phyloP scores from a whole-genome alignment of 1,284 basidiomycete species.

The Hymenochaete sp. region DNA sequence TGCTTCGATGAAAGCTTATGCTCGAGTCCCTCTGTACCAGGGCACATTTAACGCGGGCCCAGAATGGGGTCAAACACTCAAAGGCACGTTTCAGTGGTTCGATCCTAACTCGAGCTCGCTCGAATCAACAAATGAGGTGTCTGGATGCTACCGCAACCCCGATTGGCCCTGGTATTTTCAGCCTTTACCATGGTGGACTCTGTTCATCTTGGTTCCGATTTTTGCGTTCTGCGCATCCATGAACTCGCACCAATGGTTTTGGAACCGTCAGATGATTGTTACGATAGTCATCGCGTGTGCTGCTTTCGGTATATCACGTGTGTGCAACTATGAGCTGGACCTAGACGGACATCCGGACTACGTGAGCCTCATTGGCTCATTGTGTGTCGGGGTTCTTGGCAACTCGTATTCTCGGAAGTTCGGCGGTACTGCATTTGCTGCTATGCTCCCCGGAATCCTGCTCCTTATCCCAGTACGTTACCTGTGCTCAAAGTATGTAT shows the following conservation, averaged over 20 bases:
- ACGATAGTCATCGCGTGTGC: constrained; percentile 31
- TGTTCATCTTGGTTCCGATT: constrained; percentile 33
- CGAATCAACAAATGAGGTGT: constrained; percentile 36
- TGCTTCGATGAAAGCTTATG: too few relatives aligned
- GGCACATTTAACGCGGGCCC: too few relatives aligned
- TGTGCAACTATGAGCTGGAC: constrained; percentile 29
- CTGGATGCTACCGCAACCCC: constrained; percentile 31
- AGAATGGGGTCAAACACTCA: too few relatives aligned
- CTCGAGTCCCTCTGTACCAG: too few relatives aligned
- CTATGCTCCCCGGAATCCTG: constrained; percentile 82
- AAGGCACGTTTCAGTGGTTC: too few relatives aligned
- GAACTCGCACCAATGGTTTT: constrained; percentile 33
- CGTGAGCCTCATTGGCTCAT: constrained; percentile 71
- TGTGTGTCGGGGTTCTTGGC: constrained; percentile 73
- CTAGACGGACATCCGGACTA: constrained; percentile 38
- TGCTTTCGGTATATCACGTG: constrained; percentile 15
- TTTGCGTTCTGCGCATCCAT: constrained; percentile 33
- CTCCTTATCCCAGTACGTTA: constrained; percentile 70
- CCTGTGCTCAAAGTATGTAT: not conserved
- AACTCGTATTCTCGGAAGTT: constrained; percentile 74
- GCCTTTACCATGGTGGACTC: constrained; percentile 30
- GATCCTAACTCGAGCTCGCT: constrained; percentile 38
- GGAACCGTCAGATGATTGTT: constrained; percentile 32
- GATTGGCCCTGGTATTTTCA: constrained; percentile 35
- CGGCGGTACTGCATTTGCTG: constrained; percentile 77